These are phyloP conservation scores for Pseudopediastrum boryanum DNA, from an alignment of 139 green algal species.

Conservation along the genomic window DNA sequence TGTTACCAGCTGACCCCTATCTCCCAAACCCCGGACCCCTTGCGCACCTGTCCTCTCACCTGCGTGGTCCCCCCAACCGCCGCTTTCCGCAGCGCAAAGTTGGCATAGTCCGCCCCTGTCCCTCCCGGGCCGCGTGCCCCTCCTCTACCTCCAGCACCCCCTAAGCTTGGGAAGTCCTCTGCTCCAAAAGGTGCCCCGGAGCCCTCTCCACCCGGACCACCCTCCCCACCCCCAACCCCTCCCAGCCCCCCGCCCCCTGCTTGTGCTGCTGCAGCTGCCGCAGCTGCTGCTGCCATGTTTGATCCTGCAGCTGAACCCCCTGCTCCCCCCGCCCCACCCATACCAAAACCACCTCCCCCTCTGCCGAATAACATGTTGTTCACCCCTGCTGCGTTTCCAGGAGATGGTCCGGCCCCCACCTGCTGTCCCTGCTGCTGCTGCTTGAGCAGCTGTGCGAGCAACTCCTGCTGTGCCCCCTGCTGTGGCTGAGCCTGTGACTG, in stretches of 20 bases:
- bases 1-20: constrained; percentile 20
- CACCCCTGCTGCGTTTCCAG: too few relatives aligned
- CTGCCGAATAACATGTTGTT: constrained; percentile 64
- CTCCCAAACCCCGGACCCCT: neutral
- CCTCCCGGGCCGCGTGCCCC: neutral
- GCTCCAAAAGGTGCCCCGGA: neutral
- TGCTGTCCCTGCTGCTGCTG: neutral
- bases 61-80: neutral
- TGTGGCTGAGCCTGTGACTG: too few relatives aligned
- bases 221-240: neutral
- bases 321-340: constrained; percentile 2
- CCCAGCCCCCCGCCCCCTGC: constrained; percentile 10
- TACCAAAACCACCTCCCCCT: constrained; percentile 32
- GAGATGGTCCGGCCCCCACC: constrained; percentile 17
- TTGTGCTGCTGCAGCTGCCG: constrained; percentile 33
- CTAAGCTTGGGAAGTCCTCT: neutral
- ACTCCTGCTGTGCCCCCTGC: neutral
- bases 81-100: neutral
- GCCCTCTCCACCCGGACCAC: neutral
- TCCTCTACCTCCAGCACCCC: neutral
- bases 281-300: constrained; percentile 28
- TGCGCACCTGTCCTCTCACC: neutral
- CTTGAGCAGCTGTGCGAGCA: neutral
- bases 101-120: constrained; percentile 7
- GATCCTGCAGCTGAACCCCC: neutral